These are phyloP conservation scores for Domatiomyces globalis DNA, from an alignment of 2,329 filamentous ascomycete genomes.

Conservation along the genomic window DNA sequence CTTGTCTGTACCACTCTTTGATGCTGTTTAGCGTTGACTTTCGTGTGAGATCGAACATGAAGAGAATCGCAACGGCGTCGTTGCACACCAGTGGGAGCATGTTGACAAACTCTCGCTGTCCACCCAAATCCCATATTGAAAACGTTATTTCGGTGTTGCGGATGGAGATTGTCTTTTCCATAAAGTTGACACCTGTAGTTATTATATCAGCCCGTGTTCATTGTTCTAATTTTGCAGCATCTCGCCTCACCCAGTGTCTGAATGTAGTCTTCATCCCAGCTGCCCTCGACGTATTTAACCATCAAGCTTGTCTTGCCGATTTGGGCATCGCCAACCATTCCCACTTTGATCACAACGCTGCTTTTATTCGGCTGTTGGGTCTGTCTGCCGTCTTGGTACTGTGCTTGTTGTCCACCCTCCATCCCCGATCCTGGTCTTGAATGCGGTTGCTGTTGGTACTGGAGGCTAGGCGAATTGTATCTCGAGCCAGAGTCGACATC, in stretches of 20 bases:
- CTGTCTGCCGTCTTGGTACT: slow-evolving; percentile 29
- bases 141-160: slow-evolving; percentile 99
- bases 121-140: slow-evolving; percentile 96
- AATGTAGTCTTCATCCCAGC: slow-evolving; percentile 99
- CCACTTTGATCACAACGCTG: slow-evolving; percentile 94
- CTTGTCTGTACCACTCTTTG: slow-evolving; percentile 99
- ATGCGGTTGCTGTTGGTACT: slow-evolving; percentile 28
- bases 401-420: slow-evolving; percentile 30
- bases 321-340: slow-evolving; percentile 98
- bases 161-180: slow-evolving; percentile 99
- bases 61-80: slow-evolving; percentile 92
- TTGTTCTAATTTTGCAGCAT: neutral
- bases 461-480: slow-evolving; percentile 29
- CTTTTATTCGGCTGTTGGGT: slow-evolving; percentile 33
- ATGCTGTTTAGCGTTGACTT: slow-evolving; percentile 98
- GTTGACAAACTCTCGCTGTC: slow-evolving; percentile 97
- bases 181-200: slow-evolving; percentile 80
- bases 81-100: slow-evolving; percentile 99
- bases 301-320: slow-evolving; percentile 98
- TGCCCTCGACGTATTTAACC: slow-evolving; percentile 99
- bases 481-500: slow-evolving; percentile 34
- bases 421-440: slow-evolving; percentile 39
- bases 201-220: neutral
- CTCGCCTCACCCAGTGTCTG: slow-evolving; percentile 64
- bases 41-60: slow-evolving; percentile 97